These are phyloP conservation scores for Vairimorpha necatrix DNA, from an alignment of 371 early-diverging fungal species.

Conservation along the genomic window DNA sequence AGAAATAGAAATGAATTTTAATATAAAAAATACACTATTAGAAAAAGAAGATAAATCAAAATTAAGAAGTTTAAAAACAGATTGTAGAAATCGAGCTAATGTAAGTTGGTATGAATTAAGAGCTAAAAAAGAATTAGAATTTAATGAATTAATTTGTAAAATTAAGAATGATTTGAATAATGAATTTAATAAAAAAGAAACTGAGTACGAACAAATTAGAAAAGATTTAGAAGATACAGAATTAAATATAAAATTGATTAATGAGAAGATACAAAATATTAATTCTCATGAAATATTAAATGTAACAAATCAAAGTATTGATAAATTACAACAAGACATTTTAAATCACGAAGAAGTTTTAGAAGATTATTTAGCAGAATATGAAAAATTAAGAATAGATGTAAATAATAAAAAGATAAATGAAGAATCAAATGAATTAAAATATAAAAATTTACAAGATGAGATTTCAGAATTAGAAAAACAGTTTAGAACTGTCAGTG, in stretches of 20 bases:
- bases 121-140: slow-evolving; percentile 50
- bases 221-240: neutral
- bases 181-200: slow-evolving; percentile 8
- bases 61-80: slow-evolving; percentile 42
- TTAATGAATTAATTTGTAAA: slow-evolving; percentile 43
- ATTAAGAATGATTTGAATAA: slow-evolving; percentile 19
- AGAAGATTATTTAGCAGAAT: neutral
- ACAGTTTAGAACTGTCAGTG: neutral
- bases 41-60: slow-evolving; percentile 22
- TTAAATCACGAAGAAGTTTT: neutral
- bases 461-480: neutral
- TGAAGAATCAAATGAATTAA: neutral
- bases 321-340: neutral
- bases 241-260: neutral
- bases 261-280: neutral
- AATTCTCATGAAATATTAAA: neutral
- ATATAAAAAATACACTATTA: slow-evolving; percentile 17
- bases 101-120: slow-evolving; percentile 57
- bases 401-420: neutral
- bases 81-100: slow-evolving; percentile 46
- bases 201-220: neutral
- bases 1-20: slow-evolving; percentile 19
- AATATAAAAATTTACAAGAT: neutral
- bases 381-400: neutral
- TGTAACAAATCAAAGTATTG: neutral